Evolutionary conservation across 2,329 filamentous ascomycete species (phyloP), one percentile per base, ranked within the genome.

Genomic region (Neonectria neomacrospora): DNA sequence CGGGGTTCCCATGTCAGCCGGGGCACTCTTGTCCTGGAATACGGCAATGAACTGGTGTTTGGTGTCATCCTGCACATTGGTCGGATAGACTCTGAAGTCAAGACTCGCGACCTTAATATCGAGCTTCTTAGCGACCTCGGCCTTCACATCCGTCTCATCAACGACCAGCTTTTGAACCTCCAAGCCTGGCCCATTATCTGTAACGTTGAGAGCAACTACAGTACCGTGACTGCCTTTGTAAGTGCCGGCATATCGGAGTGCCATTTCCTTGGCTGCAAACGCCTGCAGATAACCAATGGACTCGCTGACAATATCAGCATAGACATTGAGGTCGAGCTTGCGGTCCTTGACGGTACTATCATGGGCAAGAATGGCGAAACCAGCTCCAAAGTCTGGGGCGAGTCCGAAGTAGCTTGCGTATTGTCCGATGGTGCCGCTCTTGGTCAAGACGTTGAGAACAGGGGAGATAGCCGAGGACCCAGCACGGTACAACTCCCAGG

Each of bases 341-440:
- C 69, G 60, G 10, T 68, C 61, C 2, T 67, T 44, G 0, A 66
- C 64, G 10, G 45, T 67, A 8, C 50, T 53, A n/a, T 79, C 76
- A 64, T 77, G 76, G 0, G 75, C 75, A 2, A 79, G 58, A 18
- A 77, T 74, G 9, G 75, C 73, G 23, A 77, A 78, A 1, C 78
- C 77, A 32, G 71, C 61, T 20, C 64, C 59, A 11, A 70, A 67
- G 18, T 71, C 69, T 0, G 66, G 48, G 0, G 58, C 51, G 6
- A 73, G 57, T 0, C 69, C 67, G 22, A 71, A 72, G 32, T 73
- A 72, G 23, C 71, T 73, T 5, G 70, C 72, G 20, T 75, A 78
- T n/a, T 72, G 64, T 0, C 72, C 70, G 5, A 77, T 61, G 0
- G 55, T 28, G 3, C 75, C 75, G 5, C 61, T 67, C 52, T 77